Evolutionary conservation across 176 grass and related monocot genomes (phyloP), one percentile per base, ranked within the genome.

Genomic region (Oryza glumipatula): DNA sequence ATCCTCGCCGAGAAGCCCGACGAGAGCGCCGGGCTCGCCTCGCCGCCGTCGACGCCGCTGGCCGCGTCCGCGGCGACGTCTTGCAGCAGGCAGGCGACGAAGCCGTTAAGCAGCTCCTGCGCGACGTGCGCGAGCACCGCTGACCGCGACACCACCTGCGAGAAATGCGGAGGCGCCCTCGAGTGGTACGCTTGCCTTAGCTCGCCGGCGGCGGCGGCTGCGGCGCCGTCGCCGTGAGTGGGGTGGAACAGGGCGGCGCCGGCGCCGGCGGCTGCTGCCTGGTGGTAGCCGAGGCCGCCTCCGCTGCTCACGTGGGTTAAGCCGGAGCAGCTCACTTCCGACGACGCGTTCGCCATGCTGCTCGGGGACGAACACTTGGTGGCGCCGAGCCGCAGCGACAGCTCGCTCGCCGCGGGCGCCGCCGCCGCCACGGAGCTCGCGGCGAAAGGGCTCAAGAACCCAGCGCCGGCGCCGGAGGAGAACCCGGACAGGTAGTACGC

Each of bases 321-420:
- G 52, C 90, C 77, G 65, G 94, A 94, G 81, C 80, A 88, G 83
- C 83, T 90, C 64, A 90, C 86, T 32, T 95, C 93, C 15, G 91
- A 83, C 41, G 80, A 88, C 56, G 78, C 89, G 36, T 26, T 85
- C 76, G 41, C 74, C 15, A 77, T 78, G 68, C 73, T 82, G 11
- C 54, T n/a, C 19, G 80, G 83, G 3, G 79, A 21, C 7, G 85
- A 76, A 41, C 80, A 56, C 74, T 86, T 68, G 44, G 88, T 68
- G 44, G 88, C 86, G n/a, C 68, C 72, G 6, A 88, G 85, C 65
- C 90, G 82, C 15, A 93, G 84, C 24, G 87, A 87, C 2, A 89
- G 80, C 70, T 93, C 93, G 72, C 86, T 93, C 41, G 79, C 86
- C 36, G 80, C 78, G 16, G 77, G 21, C 58, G 58, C 21, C n/a